These are phyloP conservation scores for Tricholoma matsutake DNA, from an alignment of 768 basidiomycete genomes.

Conservation along the genomic window DNA sequence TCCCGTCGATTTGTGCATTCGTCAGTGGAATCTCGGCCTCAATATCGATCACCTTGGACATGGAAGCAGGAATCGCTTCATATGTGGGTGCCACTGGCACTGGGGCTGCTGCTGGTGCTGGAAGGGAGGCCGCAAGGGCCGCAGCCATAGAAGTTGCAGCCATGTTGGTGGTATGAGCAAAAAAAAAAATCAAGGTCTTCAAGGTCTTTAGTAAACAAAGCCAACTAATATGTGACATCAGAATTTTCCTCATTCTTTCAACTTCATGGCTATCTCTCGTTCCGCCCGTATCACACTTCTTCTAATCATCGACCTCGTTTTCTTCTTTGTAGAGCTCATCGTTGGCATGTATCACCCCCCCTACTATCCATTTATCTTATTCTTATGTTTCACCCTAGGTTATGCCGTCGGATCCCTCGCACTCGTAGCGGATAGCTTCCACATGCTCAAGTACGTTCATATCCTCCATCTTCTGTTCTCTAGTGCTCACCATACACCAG, in stretches of 20 bases:
- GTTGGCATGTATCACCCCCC: slow-evolving; percentile 47
- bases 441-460: slow-evolving; percentile 89
- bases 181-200: background rate
- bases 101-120: slow-evolving; percentile 59
- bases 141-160: slow-evolving; percentile 88
- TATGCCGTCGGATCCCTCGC: slow-evolving; percentile 96
- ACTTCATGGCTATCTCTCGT: slow-evolving; percentile 51
- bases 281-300: slow-evolving; percentile 73
- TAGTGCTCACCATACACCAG: slow-evolving; percentile 38
- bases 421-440: slow-evolving; percentile 94
- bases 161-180: slow-evolving; percentile 26
- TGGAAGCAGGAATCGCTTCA: slow-evolving; percentile 88
- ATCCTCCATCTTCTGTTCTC: background rate
- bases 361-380: slow-evolving; percentile 1
- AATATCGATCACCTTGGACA: slow-evolving; percentile 91
- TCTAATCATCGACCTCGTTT: slow-evolving; percentile 79
- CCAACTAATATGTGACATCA: too few species aligned
- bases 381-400: slow-evolving; percentile 41
- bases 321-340: slow-evolving; percentile 85
- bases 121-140: slow-evolving; percentile 81
- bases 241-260: too few species aligned
- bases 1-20: slow-evolving; percentile 78
- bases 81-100: slow-evolving; percentile 64
- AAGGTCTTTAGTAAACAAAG: slow-evolving; percentile 2
- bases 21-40: slow-evolving; percentile 85